Conservation (phyloP, 495 filamentous ascomycete genomes). For the Cercophora sp. region DNA sequence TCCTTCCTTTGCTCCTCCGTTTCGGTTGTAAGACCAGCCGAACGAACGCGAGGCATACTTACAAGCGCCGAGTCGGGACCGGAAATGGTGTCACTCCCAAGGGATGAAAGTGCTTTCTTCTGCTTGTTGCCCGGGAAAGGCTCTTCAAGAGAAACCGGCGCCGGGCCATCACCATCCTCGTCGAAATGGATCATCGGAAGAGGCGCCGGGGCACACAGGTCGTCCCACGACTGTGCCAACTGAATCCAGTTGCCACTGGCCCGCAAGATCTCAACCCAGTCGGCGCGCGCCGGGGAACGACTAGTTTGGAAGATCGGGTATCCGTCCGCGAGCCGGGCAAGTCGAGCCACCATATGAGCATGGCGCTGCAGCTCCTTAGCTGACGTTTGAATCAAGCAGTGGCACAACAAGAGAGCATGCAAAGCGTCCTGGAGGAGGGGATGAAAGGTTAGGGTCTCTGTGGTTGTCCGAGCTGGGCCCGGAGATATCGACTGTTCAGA, state of each 20-base stretch:
- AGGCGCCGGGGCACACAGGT: constrained; percentile 64
- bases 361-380: constrained; percentile 69
- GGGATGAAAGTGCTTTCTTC: constrained; percentile 5
- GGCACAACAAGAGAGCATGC: constrained; percentile 67
- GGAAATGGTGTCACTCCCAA: not conserved
- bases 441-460: constrained; percentile 73
- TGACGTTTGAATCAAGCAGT: constrained; percentile 69
- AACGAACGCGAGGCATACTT: not conserved
- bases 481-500: constrained; percentile 16
- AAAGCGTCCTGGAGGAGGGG: constrained; percentile 72
- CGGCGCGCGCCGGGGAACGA: constrained; percentile 65
- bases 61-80: not conserved
- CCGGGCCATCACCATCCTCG: not conserved
- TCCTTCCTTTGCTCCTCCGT: constrained; percentile 49
- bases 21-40: constrained; percentile 25
- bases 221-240: constrained; percentile 60
- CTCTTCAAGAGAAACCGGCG: not conserved
- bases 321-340: constrained; percentile 68
- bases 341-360: constrained; percentile 71
- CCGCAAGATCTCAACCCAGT: constrained; percentile 74
- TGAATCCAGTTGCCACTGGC: constrained; percentile 62
- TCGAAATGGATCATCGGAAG: constrained; percentile 36
- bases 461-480: constrained; percentile 32
- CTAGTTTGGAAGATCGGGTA: constrained; percentile 75
- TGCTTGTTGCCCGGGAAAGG: not conserved